Evolutionary conservation across 495 filamentous ascomycete species (phyloP), one percentile per base, ranked within the genome.

Genomic region (Lophiotrema nucula): DNA sequence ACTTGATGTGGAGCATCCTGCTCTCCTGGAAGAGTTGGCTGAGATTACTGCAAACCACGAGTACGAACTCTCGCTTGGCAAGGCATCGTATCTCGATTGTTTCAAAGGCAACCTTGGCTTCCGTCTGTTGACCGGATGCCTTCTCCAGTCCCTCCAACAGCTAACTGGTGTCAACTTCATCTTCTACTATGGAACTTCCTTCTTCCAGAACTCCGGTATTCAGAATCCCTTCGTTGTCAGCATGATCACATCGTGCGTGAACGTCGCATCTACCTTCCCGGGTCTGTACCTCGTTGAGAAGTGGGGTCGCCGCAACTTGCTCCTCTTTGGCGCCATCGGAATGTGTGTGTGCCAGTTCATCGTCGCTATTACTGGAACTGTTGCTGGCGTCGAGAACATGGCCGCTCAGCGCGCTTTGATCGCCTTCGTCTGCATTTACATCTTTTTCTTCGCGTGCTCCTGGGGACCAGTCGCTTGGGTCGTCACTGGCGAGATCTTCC

Each of bases 351-450:
- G 77, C 70, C 82, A 86, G 71, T 83, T 62, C 55, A 66, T 66
- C 45, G 82, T 87, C 37, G 76, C 79, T 8, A 76, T 81, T n/a
- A 74, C 83, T 26, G 83, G 85, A 51, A 87, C 85, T 1, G 79
- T 75, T 10, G 72, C 73, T 3, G 76, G 76, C 4, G 43, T 62
- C 16, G 59, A 62, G 33, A 77, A 83, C 60, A 46, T 58, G 5
- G 48, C 60, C 21, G 77, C 76, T 11, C 74, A 79, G 53, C 70
- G 72, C 25, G 74, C 79, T 8, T 74, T 69, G 81, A 84, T 90
- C 28, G 80, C 88, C 28, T 90, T 90, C 72, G 84, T 88, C 58
- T 84, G 84, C 71, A 84, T 91, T 77, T 91, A 89, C 80, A 88
- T 92, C 70, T 88, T 88, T 73, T 87, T 85, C 75, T 91, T 90